Conservation (phyloP, 2,329 filamentous ascomycete species). For the Lachnellula hyalina region DNA sequence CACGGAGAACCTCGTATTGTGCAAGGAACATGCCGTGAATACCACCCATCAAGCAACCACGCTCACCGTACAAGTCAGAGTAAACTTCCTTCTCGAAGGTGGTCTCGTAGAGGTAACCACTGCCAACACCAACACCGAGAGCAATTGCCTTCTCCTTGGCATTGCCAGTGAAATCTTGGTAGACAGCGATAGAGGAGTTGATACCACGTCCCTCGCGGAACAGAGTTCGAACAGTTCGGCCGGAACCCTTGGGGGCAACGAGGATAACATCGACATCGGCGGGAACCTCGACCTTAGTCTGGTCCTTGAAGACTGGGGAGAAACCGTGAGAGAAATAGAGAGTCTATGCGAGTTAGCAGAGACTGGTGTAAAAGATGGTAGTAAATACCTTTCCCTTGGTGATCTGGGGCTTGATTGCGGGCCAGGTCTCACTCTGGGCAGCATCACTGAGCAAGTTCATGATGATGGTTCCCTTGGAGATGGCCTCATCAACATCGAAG, state of each 20-base stretch:
- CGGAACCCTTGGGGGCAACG: constrained; percentile 97
- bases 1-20: constrained; percentile 99
- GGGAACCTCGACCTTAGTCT: constrained; percentile 98
- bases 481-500: constrained; percentile 96
- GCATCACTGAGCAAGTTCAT: constrained; percentile 99
- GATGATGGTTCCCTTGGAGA: constrained; percentile 86
- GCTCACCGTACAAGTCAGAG: constrained; percentile 99
- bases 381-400: constrained; percentile 86
- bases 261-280: constrained; percentile 98
- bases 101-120: constrained; percentile 99
- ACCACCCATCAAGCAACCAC: constrained; percentile 98
- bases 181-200: constrained; percentile 98
- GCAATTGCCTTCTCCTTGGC: constrained; percentile 97
- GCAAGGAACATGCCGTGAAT: constrained; percentile 99
- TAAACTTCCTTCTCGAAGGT: constrained; percentile 99
- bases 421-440: constrained; percentile 98
- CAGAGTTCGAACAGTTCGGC: constrained; percentile 95
- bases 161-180: constrained; percentile 96
- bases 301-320: constrained; percentile 99
- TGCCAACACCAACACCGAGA: constrained; percentile 93
- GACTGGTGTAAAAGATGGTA: not conserved
- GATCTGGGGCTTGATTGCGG: constrained; percentile 93
- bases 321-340: constrained; percentile 99
- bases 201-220: constrained; percentile 99
- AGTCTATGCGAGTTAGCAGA: constrained; percentile 52